Evolutionary conservation across 2,329 filamentous ascomycete genomes (phyloP).

Genomic region (Falciphora oryzae): DNA sequence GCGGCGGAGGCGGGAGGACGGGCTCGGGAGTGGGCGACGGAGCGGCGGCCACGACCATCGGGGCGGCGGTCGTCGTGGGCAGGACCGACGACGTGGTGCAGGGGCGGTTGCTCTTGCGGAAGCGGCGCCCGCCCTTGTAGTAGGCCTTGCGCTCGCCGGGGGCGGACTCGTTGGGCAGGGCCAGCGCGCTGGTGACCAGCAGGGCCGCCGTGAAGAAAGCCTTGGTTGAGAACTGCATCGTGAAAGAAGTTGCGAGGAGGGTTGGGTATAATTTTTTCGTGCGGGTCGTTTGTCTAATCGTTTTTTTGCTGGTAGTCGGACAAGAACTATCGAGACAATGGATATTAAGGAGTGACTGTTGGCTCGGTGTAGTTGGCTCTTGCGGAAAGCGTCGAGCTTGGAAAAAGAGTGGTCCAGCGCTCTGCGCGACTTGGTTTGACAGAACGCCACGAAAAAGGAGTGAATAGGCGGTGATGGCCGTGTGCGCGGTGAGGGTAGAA

Average conservation of each 20-base stretch:
- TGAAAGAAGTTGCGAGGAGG: background rate
- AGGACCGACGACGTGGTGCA: background rate
- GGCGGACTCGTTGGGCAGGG: background rate
- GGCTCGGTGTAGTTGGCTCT: background rate
- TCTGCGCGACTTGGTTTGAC: conserved; percentile 5
- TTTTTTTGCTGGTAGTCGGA: background rate
- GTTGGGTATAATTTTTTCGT: background rate
- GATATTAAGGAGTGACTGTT: conserved; percentile 7
- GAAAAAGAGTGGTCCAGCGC: conserved; percentile 8
- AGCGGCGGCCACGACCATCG: background rate
- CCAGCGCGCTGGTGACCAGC: conserved; percentile 4
- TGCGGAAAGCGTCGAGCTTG: conserved; percentile 7
- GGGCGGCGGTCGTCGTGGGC: background rate
- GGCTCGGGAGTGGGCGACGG: background rate
- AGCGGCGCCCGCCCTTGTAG: background rate
- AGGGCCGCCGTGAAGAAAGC: conserved; percentile 6
- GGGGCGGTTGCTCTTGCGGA: conserved; percentile 1
- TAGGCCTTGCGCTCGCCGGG: background rate
- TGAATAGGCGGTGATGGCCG: conserved; percentile 8
- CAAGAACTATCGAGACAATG: background rate
- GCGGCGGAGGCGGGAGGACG: background rate
- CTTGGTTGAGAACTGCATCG: conserved; percentile 7
- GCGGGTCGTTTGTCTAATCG: conserved; percentile 3
- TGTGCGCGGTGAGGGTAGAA: background rate
- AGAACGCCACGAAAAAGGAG: conserved; percentile 7